Evolutionary conservation across 805 yeast species (phyloP), one percentile per base, ranked within the genome.

Genomic region (Nakazawaea wickerhamii): DNA sequence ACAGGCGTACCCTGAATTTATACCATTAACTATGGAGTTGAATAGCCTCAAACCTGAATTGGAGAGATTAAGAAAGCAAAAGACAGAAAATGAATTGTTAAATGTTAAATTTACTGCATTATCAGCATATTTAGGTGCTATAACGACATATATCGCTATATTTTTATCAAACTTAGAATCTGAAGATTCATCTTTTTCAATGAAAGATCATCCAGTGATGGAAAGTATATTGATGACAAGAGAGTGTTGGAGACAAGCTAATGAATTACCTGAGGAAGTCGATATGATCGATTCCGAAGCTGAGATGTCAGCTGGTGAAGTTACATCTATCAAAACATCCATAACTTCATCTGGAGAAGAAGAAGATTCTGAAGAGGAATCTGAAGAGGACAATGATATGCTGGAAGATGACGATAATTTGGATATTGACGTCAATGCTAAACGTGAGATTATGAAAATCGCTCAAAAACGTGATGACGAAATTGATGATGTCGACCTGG

Each of bases 121-220:
- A 33, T 71, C 85, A 0, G 75, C 93, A 9, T 90, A 91, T 57
- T 59, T 88, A 44, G 93, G 91, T 11, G 70, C 95, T 20, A 76
- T 91, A 20, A 67, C 83, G 4, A 75, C 89, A 5, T 91, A 89
- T 59, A 77, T 91, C 53, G 84, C 95, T 3, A 57, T 93, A 13
- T 77, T 91, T 48, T 62, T 76, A 14, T 79, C 79, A 30, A 72
- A 76, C 35, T 55, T 81, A 30, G 62, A 66, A 34, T 66, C 67
- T 18, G 81, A 77, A 21, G 83, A 78, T 40, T 58, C 68, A 26
- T 52, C 45, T 17, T 56, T 60, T 44, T 64, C 75, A 9, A 79
- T 90, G 83, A 88, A 87, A 53, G 95, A 87, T 43, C 91, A 84
- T 50, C 84, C 91, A 3, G 82, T 91, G 2, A 91, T 93, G 96